phyloP scores from a whole-genome alignment of 345 rosid species.

The Bruguiera gymnorhiza region DNA sequence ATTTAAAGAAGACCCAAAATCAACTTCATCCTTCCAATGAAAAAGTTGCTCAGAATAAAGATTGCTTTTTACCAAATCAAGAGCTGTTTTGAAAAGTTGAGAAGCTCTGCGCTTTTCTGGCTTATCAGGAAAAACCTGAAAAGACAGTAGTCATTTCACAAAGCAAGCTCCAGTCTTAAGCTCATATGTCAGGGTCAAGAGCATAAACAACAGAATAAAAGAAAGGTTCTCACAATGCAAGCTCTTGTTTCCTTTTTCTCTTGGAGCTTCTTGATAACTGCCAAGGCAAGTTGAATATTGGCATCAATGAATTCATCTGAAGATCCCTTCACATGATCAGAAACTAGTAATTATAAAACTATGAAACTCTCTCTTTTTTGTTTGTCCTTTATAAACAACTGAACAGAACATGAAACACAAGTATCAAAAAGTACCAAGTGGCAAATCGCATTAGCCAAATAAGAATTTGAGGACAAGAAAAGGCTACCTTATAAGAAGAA shows the following conservation, averaged over 20 bases:
- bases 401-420: background rate
- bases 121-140: slow-evolving; percentile 85
- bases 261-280: slow-evolving; percentile 73
- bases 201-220: slow-evolving; percentile 7
- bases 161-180: background rate
- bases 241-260: slow-evolving; percentile 67
- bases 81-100: slow-evolving; percentile 62
- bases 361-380: slow-evolving; percentile 1
- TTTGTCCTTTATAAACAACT: slow-evolving; percentile 9
- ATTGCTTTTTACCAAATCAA: slow-evolving; percentile 59
- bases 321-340: slow-evolving; percentile 74
- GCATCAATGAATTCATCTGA: slow-evolving; percentile 96
- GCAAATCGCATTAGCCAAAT: background rate
- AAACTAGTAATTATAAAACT: slow-evolving; percentile 30
- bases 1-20: background rate
- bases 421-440: background rate
- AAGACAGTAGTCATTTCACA: background rate
- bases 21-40: too few species aligned
- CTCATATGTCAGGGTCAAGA: slow-evolving; percentile 6
- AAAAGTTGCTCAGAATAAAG: background rate
- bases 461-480: slow-evolving; percentile 7
- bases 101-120: slow-evolving; percentile 88
- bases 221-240: slow-evolving; percentile 58
- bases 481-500: slow-evolving; percentile 81
- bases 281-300: slow-evolving; percentile 80